These are phyloP conservation scores for Apiospora hydei DNA, from an alignment of 2,329 filamentous ascomycete genomes.

Conservation along the genomic window DNA sequence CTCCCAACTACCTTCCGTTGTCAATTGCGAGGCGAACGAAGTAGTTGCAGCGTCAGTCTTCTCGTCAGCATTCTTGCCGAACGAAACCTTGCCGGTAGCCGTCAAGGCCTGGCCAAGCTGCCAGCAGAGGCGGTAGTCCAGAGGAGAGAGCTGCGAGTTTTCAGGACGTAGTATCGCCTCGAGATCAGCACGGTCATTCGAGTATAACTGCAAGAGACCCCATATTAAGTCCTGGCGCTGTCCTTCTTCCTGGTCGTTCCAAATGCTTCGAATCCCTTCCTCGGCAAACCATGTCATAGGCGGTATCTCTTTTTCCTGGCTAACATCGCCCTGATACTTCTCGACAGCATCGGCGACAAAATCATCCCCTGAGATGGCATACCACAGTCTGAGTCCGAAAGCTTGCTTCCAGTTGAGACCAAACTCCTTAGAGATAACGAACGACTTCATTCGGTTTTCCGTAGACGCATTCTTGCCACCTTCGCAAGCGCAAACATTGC, in stretches of 20 bases:
- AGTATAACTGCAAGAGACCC: conserved; percentile 84
- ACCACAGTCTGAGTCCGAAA: conserved; percentile 92
- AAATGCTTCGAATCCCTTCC: conserved; percentile 62
- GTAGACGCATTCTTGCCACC: conserved; percentile 75
- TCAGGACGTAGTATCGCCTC: conserved; percentile 79
- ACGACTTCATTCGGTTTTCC: conserved; percentile 82
- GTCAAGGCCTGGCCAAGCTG: conserved; percentile 77
- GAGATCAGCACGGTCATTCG: conserved; percentile 63
- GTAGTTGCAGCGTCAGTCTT: conserved; percentile 72
- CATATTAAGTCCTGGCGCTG: conserved; percentile 81
- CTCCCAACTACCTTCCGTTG: conserved; percentile 70
- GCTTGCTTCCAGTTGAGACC: conserved; percentile 91
- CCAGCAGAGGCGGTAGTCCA: conserved; percentile 82
- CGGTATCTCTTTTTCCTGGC: conserved; percentile 72
- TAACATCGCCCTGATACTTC: conserved; percentile 76
- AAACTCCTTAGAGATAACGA: conserved; percentile 84
- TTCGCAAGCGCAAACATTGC: conserved; percentile 84
- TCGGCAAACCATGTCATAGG: conserved; percentile 78
- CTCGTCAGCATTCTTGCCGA: conserved; percentile 59
- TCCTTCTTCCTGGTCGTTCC: conserved; percentile 65
- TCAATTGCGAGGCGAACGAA: conserved; percentile 70
- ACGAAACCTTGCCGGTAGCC: conserved; percentile 58
- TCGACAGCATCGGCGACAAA: conserved; percentile 75
- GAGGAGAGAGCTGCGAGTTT: conserved; percentile 75
- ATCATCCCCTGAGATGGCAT: conserved; percentile 73